Conservation (phyloP, 768 basidiomycete species). For the Roridomyces roridus region DNA sequence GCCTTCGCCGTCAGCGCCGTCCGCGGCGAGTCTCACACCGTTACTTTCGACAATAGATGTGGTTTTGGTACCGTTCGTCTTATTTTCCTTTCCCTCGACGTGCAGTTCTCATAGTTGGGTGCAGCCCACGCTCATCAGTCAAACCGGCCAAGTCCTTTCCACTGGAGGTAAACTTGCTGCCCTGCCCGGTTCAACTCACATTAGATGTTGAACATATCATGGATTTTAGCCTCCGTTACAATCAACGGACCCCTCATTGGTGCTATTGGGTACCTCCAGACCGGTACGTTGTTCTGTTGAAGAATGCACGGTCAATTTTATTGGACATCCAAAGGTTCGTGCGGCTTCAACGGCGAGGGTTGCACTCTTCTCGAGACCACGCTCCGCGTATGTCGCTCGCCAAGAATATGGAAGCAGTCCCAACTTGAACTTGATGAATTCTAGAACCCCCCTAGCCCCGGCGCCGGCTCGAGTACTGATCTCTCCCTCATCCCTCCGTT, state of each 20-base stretch:
- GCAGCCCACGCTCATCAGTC: conserved; percentile 7
- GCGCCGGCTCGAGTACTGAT: conserved; percentile 42
- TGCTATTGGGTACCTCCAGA: conserved; percentile 21
- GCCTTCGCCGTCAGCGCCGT: conserved; percentile 1
- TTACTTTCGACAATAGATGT: conserved; percentile 7
- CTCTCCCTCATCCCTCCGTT: conserved; percentile 39
- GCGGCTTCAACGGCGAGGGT: conserved; percentile 37
- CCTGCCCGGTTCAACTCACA: no score
- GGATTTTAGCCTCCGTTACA: neutral
- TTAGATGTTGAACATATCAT: neutral
- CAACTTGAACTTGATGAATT: no score
- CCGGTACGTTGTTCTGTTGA: neutral
- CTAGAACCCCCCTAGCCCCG: conserved; percentile 36
- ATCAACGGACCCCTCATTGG: conserved; percentile 6
- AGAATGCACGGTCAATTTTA: no score
- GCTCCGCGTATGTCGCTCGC: conserved; percentile 12
- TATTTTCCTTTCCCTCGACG: no score
- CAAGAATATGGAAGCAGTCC: no score
- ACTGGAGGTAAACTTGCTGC: conserved; percentile 3
- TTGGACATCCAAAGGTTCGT: neutral
- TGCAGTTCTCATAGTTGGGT: neutral
- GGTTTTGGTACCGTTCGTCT: conserved; percentile 6
- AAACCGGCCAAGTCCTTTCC: conserved; percentile 1
- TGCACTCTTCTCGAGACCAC: conserved; percentile 42
- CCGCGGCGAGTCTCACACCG: neutral